A percentile compares a stretch with the other conserved stretches of the same genome.
phyloP scores from a whole-genome alignment of 208 protist species.

The Herpetomonas samuelpessoai region DNA sequence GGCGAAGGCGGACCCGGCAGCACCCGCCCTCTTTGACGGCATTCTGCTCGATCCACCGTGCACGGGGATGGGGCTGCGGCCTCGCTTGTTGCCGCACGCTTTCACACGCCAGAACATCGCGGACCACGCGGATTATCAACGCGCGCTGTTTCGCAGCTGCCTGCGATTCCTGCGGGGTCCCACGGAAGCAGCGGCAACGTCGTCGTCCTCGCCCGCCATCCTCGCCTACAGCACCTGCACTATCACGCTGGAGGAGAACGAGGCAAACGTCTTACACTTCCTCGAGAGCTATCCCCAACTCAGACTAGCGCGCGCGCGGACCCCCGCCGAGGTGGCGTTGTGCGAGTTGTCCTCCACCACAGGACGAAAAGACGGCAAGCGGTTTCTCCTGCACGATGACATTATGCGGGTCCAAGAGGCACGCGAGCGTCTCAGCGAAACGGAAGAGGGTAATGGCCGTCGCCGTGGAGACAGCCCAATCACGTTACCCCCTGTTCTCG shows the following conservation, averaged over 20 bases:
- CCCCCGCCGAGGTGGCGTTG: conserved; percentile 21
- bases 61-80: conserved; percentile 70
- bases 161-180: conserved; percentile 29
- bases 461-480: neutral
- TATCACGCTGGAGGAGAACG: conserved; percentile 77
- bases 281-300: conserved; percentile 36
- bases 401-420: conserved; percentile 24
- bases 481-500: conserved; percentile 21
- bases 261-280: conserved; percentile 62
- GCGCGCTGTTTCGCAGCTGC: conserved; percentile 64
- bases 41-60: conserved; percentile 88
- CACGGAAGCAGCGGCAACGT: conserved; percentile 3
- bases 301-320: conserved; percentile 39
- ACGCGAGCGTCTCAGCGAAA: conserved; percentile 8
- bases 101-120: conserved; percentile 27
- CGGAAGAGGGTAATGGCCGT: neutral
- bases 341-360: conserved; percentile 15
- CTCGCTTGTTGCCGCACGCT: conserved; percentile 49
- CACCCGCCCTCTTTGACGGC: conserved; percentile 31
- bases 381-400: conserved; percentile 24
- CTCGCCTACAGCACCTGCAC: conserved; percentile 76
- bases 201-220: conserved; percentile 13
- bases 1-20: neutral
- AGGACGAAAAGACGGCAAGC: conserved; percentile 8
- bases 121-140: conserved; percentile 65